Evolutionary conservation across 805 yeast genomes (phyloP), one percentile per base, ranked within the genome.

Genomic region (Suhomyces canberraensis): DNA sequence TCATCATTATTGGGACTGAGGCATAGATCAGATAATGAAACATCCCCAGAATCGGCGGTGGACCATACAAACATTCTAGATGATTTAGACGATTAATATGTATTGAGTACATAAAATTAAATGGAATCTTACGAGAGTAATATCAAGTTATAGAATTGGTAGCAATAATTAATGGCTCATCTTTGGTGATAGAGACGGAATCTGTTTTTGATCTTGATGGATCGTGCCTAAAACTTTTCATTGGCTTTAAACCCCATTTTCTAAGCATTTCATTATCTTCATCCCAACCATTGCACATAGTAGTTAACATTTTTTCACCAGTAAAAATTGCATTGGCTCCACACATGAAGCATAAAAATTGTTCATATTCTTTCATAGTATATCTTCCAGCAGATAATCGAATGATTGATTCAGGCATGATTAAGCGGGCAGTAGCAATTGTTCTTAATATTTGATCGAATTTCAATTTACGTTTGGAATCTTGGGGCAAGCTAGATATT

Each of bases 231-330:
- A 24, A 35, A 15, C 45, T 41, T 24, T 65, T 61, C 80, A 76
- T 74, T 31, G 81, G 81, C 45, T 57, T 60, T 48, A 79, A 47
- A 0, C 93, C 93, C 90, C 90, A 84, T 48, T 72, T 77, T 5
- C 60, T 54, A 20, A 84, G 61, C 87, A 84, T 76, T 7, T 59
- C 71, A 40, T 72, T 81, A 53, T 84, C 93, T 49, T 83, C 90
- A 31, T 84, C 87, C 90, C 91, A 84, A 5, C 88, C 89, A 47
- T 77, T 81, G 54, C 91, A 84, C 78, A 79, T 77, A 3, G 93
- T 85, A 2, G 93, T 84, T 39, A 84, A 63, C 91, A 84, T 84
- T 46, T 73, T 76, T 56, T 84, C 81, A 25, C 93, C 93, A 1
- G 90, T 84, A 58, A 84, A 84, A 27, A 84, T 79, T 14, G 91